Percentiles rank a stretch among this genome's conserved stretches.
These are phyloP conservation scores for Flaveria floridana DNA, from an alignment of 140 eudicot genomes.

Conservation along the genomic window DNA sequence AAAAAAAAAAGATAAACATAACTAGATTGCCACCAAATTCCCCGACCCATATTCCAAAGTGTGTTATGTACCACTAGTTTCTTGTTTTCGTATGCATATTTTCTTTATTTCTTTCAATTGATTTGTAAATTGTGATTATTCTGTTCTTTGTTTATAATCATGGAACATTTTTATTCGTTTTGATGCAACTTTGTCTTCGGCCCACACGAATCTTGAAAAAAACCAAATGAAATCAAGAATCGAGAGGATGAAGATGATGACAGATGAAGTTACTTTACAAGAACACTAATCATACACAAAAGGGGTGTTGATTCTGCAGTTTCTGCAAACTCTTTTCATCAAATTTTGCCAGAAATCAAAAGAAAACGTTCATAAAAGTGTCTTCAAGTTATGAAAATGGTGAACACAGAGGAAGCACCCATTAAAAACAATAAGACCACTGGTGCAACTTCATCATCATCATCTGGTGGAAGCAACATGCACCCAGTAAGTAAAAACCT, in stretches of 20 bases:
- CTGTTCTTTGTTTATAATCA: neutral
- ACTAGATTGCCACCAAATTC: neutral
- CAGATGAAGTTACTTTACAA: slow-evolving; percentile 7
- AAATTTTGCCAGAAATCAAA: slow-evolving; percentile 2
- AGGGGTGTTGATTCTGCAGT: neutral
- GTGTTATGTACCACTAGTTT: slow-evolving; percentile 16
- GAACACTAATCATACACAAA: neutral
- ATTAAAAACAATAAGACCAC: slow-evolving; percentile 25
- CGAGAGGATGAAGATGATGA: neutral
- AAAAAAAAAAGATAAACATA: neutral
- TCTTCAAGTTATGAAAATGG: slow-evolving; percentile 6
- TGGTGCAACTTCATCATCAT: slow-evolving; percentile 39
- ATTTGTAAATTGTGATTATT: neutral
- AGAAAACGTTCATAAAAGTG: slow-evolving; percentile 6
- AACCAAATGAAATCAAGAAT: slow-evolving; percentile 22
- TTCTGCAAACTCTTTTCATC: neutral
- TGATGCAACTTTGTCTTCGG: neutral
- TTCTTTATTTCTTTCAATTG: neutral
- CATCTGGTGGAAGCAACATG: slow-evolving; percentile 46
- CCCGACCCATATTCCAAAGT: slow-evolving; percentile 3
- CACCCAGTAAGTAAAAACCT: slow-evolving; percentile 20
- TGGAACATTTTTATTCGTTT: slow-evolving; percentile 12
- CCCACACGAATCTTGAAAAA: slow-evolving; percentile 18
- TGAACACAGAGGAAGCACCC: slow-evolving; percentile 21
- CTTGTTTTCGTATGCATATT: neutral